A percentile compares a stretch with the other conserved stretches of the same genome.
Evolutionary conservation across 805 yeast genomes (phyloP).

Genomic region (Lachancea fermentati): DNA sequence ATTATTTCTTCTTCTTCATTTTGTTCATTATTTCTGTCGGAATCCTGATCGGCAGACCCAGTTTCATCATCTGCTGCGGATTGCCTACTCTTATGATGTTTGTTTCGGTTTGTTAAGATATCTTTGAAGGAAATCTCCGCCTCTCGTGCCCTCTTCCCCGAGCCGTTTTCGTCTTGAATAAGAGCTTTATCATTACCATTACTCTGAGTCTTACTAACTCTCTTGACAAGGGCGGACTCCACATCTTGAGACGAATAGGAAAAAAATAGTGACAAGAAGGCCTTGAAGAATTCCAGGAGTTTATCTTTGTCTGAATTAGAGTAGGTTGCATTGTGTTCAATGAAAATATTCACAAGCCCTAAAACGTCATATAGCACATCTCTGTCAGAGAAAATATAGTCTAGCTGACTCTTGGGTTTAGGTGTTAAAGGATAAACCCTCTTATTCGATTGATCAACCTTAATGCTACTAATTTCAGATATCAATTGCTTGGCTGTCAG

Average conservation of each 20-base stretch:
- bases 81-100: slow-evolving; percentile 18
- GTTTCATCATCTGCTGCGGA: slow-evolving; percentile 20
- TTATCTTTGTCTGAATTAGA: slow-evolving; percentile 78
- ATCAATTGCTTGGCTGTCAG: slow-evolving; percentile 85
- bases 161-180: background rate
- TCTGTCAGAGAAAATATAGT: slow-evolving; percentile 57
- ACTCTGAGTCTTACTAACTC: background rate
- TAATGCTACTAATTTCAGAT: slow-evolving; percentile 86
- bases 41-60: slow-evolving; percentile 24
- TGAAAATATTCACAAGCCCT: slow-evolving; percentile 58
- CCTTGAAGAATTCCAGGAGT: slow-evolving; percentile 61
- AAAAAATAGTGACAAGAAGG: slow-evolving; percentile 70
- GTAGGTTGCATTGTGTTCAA: slow-evolving; percentile 64
- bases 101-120: slow-evolving; percentile 43
- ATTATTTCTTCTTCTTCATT: slow-evolving; percentile 26
- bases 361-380: slow-evolving; percentile 71
- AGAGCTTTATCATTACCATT: background rate
- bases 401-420: slow-evolving; percentile 69
- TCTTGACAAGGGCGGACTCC: slow-evolving; percentile 33
- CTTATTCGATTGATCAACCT: slow-evolving; percentile 85
- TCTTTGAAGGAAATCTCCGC: slow-evolving; percentile 54
- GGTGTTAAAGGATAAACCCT: slow-evolving; percentile 83
- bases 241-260: slow-evolving; percentile 47
- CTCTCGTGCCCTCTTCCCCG: slow-evolving; percentile 32
- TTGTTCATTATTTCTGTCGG: slow-evolving; percentile 27